Evolutionary conservation across 345 rosid species (phyloP).

Genomic region (Hypericum androsaemum): DNA sequence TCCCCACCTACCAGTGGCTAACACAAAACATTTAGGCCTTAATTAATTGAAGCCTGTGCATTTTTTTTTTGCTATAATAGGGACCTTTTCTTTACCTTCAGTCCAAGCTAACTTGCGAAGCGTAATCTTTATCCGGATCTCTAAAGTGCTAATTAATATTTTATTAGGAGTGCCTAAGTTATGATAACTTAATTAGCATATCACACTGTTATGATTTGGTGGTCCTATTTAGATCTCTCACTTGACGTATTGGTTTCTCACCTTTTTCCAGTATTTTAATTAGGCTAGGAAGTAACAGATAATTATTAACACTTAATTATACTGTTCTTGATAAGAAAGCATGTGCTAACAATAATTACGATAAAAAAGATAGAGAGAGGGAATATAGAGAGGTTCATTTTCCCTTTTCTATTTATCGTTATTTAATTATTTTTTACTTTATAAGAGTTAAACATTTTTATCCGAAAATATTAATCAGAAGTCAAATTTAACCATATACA

Average conservation of each 20-base stretch:
- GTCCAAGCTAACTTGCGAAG: slow-evolving; percentile 16
- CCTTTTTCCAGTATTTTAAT: no score
- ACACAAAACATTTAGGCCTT: no score
- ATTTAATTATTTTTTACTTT: no score
- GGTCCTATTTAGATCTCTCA: slow-evolving; percentile 28
- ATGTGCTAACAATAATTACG: background rate
- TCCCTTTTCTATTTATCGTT: no score
- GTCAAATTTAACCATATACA: no score
- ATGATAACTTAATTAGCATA: slow-evolving; percentile 36
- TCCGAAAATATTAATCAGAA: no score
- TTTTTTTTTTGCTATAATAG: slow-evolving; percentile 20
- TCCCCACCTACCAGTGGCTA: no score
- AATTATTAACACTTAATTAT: background rate
- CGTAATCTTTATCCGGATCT: slow-evolving; percentile 4
- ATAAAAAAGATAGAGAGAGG: no score
- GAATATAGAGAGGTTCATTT: no score
- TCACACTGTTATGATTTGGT: slow-evolving; percentile 51
- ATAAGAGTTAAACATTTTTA: no score
- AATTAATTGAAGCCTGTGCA: no score
- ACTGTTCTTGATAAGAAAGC: slow-evolving; percentile 10
- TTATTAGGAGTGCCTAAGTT: slow-evolving; percentile 6
- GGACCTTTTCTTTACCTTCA: slow-evolving; percentile 37
- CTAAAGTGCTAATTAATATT: background rate
- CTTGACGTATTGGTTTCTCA: background rate
- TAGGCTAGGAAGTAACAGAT: no score